Conservation (phyloP, 371 early-diverging fungal species). For the Phascolomyces articulosus region DNA sequence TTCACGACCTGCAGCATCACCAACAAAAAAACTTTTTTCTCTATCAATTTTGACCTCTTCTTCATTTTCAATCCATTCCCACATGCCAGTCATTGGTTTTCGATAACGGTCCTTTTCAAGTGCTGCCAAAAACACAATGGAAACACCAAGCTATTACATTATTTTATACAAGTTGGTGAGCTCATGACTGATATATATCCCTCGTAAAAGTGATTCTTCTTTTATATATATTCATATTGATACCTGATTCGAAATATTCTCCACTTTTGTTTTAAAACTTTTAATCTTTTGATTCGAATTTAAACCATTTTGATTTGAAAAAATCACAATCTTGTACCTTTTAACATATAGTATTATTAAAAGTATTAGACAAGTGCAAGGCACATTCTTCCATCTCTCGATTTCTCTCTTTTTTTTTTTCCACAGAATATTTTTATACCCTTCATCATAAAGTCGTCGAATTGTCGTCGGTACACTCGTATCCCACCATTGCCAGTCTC, state of each 20-base stretch:
- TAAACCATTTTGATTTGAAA: slow-evolving; percentile 75
- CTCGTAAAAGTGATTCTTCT: too few species aligned
- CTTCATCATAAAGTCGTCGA: slow-evolving; percentile 55
- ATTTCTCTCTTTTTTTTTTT: too few species aligned
- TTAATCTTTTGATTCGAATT: slow-evolving; percentile 34
- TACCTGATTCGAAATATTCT: slow-evolving; percentile 43
- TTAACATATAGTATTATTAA: too few species aligned
- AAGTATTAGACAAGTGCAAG: background rate
- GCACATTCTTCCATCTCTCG: background rate
- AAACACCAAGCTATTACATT: slow-evolving; percentile 33
- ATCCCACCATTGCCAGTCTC: slow-evolving; percentile 84
- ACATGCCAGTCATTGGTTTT: slow-evolving; percentile 88
- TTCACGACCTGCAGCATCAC: slow-evolving; percentile 91
- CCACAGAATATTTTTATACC: slow-evolving; percentile 39
- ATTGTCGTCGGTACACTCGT: slow-evolving; percentile 57
- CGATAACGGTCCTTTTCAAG: slow-evolving; percentile 70
- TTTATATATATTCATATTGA: too few species aligned
- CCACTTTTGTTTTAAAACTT: slow-evolving; percentile 59
- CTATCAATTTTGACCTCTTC: slow-evolving; percentile 4
- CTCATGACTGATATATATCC: too few species aligned
- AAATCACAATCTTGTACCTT: slow-evolving; percentile 74
- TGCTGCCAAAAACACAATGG: slow-evolving; percentile 68
- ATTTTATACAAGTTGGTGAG: background rate
- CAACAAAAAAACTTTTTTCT: slow-evolving; percentile 74
- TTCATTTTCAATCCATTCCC: slow-evolving; percentile 62